Base-by-base conservation (phyloP, 2,329 filamentous ascomycete species). In the Penicillium polonicum region DNA sequence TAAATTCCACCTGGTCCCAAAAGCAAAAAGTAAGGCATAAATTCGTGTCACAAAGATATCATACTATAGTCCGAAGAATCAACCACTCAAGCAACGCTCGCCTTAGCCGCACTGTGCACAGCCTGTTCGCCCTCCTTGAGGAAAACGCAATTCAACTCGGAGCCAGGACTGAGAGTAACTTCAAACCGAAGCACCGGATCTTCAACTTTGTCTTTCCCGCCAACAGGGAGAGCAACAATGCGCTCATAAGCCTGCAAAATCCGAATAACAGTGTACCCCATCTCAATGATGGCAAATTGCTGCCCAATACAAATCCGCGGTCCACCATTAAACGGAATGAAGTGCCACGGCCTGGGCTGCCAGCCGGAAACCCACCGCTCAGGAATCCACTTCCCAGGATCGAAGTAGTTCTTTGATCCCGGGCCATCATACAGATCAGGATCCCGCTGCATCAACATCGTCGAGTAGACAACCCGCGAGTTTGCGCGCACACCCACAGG, bases 241-340 rank as follows among this genome's bases (percentile, higher is more conserved):
- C 67, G 62, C 60, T 75, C 71, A 63, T 73, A 79, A 48, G 71
- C 68, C 63, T 79, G 76, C 63, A 79, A 59, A 39, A 80, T 73
- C 29, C 77, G 63, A 39, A 76, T 72, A 19, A 79, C 65, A 0
- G 76, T 78, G 54, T 79, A 85, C 0, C 78, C 80, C 80, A 85
- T 84, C 71, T 85, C 83, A 3, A 83, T 80, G 69, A 81, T 78
- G 4, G 83, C 83, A 71, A 85, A 85, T 59, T 85, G 83, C 71
- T 85, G 83, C 1, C 83, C 83, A 35, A 85, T 80, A 60, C 83
- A 85, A 48, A 83, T 82, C 12, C 80, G 69, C 2, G 81, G 80
- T 0, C 80, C 81, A 2, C 80, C 80, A 53, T 82, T 82, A 57
- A 83, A 83, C 0, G 82, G 82, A 44, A 82, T 78, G 55, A 81